Percentiles rank a stretch among this genome's conserved stretches.
Evolutionary conservation across 2,329 filamentous ascomycete species (phyloP).

Genomic region (Paecilomyces variotii): DNA sequence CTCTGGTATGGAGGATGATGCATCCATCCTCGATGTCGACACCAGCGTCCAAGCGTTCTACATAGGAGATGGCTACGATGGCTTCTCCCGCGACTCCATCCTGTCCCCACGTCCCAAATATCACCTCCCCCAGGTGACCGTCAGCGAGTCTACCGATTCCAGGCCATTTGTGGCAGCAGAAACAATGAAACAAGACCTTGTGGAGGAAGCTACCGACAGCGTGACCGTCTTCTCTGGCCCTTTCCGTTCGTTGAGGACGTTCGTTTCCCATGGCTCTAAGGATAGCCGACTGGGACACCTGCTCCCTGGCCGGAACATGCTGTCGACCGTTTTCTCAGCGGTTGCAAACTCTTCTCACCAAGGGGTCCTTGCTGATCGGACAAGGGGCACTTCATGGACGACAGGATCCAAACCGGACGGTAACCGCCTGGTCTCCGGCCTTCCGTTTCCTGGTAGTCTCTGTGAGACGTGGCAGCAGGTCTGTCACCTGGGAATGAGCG

Average conservation of each 20-base stretch:
- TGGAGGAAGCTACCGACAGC: background rate
- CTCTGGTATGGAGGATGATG: background rate
- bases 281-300: background rate
- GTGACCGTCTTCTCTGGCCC: background rate
- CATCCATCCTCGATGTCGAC: background rate
- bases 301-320: background rate
- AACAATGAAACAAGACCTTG: background rate
- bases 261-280: background rate
- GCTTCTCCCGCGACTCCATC: background rate
- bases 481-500: conserved; percentile 14
- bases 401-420: background rate
- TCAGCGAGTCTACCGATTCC: background rate
- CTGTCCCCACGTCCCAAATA: background rate
- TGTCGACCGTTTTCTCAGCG: background rate
- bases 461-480: conserved; percentile 24
- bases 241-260: background rate
- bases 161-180: background rate
- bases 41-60: background rate
- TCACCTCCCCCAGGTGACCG: background rate
- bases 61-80: background rate
- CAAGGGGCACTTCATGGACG: background rate
- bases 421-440: background rate
- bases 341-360: background rate
- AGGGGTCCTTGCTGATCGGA: background rate
- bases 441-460: conserved; percentile 5